Conservation (phyloP, 2,329 filamentous ascomycete genomes). For the Fusarium brachygibbosum region DNA sequence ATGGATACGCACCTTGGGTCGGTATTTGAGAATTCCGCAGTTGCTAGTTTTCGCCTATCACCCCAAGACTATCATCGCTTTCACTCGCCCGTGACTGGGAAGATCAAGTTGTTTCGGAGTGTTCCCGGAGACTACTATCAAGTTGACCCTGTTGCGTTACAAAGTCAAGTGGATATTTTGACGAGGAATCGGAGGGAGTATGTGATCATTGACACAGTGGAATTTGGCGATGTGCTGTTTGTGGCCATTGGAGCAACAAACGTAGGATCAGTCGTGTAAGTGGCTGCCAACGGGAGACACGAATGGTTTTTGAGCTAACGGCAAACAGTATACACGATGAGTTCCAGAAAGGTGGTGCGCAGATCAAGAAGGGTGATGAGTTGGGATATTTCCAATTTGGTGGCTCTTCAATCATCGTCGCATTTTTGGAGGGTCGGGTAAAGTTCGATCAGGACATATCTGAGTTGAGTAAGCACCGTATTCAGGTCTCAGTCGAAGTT, state of each 20-base stretch:
- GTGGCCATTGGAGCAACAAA: background rate
- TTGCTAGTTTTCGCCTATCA: background rate
- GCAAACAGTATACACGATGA: background rate
- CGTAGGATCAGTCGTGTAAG: background rate
- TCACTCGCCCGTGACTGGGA: background rate
- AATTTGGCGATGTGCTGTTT: background rate
- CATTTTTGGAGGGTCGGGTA: background rate
- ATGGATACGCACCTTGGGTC: background rate
- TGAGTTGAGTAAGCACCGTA: background rate
- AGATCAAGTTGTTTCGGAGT: background rate
- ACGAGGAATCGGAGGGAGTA: background rate
- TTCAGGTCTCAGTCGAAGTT: background rate
- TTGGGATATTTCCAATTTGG: constrained; percentile 1
- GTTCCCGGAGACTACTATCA: background rate
- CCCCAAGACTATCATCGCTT: background rate
- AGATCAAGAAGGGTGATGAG: background rate
- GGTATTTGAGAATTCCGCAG: background rate
- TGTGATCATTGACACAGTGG: background rate
- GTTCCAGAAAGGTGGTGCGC: background rate
- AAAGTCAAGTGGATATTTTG: background rate
- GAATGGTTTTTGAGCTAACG: too few species aligned
- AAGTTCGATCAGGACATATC: background rate
- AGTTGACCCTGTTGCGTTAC: background rate
- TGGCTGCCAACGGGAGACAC: background rate
- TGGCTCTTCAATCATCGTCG: background rate